A percentile compares a stretch with the other conserved stretches of the same genome.
Evolutionary conservation across 306 rosid species (phyloP).

Genomic region (Hippophae rhamnoides): DNA sequence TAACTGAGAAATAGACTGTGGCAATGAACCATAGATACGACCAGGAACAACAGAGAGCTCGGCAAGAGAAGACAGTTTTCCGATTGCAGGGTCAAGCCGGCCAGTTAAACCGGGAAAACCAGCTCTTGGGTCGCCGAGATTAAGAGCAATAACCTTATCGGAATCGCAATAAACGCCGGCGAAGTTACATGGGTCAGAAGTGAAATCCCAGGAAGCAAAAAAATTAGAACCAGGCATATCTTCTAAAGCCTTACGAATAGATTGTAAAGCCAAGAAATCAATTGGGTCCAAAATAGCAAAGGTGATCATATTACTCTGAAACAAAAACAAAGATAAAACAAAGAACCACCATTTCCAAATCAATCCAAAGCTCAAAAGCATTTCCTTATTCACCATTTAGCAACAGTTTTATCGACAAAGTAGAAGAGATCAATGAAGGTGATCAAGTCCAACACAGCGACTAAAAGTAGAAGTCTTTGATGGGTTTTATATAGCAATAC

Average conservation of each 20-base stretch:
- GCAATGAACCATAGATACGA: conserved; percentile 62
- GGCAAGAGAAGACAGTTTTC: conserved; percentile 64
- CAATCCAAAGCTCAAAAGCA: conserved; percentile 3
- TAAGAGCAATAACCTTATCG: conserved; percentile 69
- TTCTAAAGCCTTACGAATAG: conserved; percentile 52
- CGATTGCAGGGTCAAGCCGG: conserved; percentile 54
- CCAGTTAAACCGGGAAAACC: conserved; percentile 85
- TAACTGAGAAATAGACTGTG: conserved; percentile 36
- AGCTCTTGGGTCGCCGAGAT: conserved; percentile 89
- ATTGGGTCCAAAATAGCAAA: conserved; percentile 71
- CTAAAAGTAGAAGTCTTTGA: neutral
- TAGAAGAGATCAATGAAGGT: neutral
- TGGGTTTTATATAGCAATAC: conserved; percentile 23
- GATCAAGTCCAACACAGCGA: conserved; percentile 10
- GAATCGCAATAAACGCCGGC: conserved; percentile 84
- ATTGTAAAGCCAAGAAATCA: conserved; percentile 85
- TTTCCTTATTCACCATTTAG: conserved; percentile 38
- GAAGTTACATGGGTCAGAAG: conserved; percentile 85
- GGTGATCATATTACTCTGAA: conserved; percentile 17
- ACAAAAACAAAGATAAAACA: conserved; percentile 21
- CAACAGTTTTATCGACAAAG: too few species aligned
- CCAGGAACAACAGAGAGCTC: conserved; percentile 91
- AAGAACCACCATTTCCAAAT: conserved; percentile 5
- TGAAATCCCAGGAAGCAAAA: conserved; percentile 91
- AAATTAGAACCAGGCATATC: conserved; percentile 83